Conservation (phyloP, 1,284 basidiomycete species). For the Trametes sp. region DNA sequence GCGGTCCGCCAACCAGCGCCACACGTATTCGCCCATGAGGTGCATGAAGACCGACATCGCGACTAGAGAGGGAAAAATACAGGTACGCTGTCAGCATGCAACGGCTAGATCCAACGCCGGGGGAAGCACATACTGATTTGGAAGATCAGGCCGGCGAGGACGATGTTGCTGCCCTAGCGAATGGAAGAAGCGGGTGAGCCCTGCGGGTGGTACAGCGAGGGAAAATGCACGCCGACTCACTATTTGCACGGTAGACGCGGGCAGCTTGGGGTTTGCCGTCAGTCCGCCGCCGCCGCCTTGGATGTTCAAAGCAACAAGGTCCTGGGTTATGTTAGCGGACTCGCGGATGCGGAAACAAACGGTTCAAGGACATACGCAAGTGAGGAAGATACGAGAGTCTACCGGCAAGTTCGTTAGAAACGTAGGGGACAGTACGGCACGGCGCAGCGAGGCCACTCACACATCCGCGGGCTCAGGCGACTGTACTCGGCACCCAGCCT, state of each 20-base stretch:
- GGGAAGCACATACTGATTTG: conserved; percentile 46
- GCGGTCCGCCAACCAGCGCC: conserved; percentile 15
- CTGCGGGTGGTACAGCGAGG: background rate
- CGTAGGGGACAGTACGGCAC: too few relatives aligned
- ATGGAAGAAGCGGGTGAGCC: background rate
- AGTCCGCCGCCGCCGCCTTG: conserved; percentile 63
- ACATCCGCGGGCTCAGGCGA: conserved; percentile 42
- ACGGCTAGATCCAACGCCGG: background rate
- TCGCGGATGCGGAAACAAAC: too few relatives aligned
- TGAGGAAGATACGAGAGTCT: conserved; percentile 60
- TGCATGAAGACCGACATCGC: conserved; percentile 24
- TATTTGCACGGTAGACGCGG: background rate
- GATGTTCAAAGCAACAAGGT: conserved; percentile 57
- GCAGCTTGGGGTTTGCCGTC: conserved; percentile 43
- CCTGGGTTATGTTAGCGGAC: conserved; percentile 37
- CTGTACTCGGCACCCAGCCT: conserved; percentile 57
- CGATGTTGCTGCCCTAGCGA: conserved; percentile 51
- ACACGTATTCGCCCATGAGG: conserved; percentile 24
- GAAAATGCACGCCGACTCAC: background rate
- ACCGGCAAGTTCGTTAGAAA: background rate
- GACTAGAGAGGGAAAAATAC: background rate
- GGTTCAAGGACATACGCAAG: conserved; percentile 44
- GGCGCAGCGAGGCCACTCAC: conserved; percentile 29
- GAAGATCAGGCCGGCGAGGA: conserved; percentile 62
- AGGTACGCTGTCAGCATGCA: background rate